These are phyloP conservation scores for Sclerotinia nivalis DNA, from an alignment of 2,329 filamentous ascomycete genomes.

Conservation along the genomic window DNA sequence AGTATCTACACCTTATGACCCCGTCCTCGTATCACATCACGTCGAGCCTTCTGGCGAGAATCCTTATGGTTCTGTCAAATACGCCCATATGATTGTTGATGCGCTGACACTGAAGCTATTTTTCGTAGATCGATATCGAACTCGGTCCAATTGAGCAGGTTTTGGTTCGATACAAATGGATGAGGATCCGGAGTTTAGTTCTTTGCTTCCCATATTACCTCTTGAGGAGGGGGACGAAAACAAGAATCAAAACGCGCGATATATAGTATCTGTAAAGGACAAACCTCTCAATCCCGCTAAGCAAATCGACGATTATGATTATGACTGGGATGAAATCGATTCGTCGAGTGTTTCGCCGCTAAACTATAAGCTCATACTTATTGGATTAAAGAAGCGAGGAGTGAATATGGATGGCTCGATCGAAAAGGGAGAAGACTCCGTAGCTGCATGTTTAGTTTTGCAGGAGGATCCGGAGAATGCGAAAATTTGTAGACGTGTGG, in stretches of 20 bases:
- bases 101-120: background rate
- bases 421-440: rapidly evolving
- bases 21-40: background rate
- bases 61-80: background rate
- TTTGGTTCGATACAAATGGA: background rate
- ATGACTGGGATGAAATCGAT: background rate
- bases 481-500: background rate
- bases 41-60: background rate
- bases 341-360: background rate
- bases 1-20: background rate
- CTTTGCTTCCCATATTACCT: rapidly evolving
- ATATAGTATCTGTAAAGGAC: background rate
- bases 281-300: rapidly evolving
- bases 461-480: background rate
- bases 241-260: background rate
- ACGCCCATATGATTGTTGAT: background rate
- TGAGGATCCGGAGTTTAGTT: background rate
- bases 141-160: background rate
- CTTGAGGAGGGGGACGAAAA: background rate
- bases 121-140: background rate
- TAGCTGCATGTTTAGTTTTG: background rate
- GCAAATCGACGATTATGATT: rapidly evolving
- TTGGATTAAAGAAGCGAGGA: background rate
- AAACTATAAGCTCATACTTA: background rate
- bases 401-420: rapidly evolving